A percentile compares a stretch with the other conserved stretches of the same genome.
Evolutionary conservation across 2,329 filamentous ascomycete species (phyloP).

Genomic region (Talaromyces islandicus): DNA sequence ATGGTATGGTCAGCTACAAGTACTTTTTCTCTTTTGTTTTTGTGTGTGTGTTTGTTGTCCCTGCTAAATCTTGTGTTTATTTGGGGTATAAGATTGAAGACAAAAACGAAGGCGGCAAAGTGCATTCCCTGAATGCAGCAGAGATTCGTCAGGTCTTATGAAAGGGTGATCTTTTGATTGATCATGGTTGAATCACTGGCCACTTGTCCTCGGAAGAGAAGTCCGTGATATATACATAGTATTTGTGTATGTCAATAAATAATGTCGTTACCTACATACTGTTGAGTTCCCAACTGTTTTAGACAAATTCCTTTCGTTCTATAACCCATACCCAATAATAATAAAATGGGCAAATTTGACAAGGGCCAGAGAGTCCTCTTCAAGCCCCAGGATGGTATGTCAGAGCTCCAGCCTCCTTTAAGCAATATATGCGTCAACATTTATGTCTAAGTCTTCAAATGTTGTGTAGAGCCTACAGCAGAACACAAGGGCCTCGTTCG

Average conservation of each 20-base stretch:
- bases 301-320: not conserved
- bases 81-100: not conserved
- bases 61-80: not conserved
- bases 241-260: not conserved
- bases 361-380: not conserved
- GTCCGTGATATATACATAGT: not conserved
- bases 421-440: not conserved
- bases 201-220: not conserved
- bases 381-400: not conserved
- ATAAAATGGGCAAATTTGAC: not conserved
- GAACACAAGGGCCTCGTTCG: slow-evolving; percentile 6
- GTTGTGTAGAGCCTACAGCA: not conserved
- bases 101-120: not conserved
- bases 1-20: not conserved
- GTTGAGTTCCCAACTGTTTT: not conserved
- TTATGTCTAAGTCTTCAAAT: too few relatives aligned
- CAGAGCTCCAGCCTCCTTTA: not conserved
- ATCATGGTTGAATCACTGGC: not conserved
- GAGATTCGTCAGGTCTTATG: not conserved
- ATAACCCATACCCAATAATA: not conserved
- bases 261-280: not conserved
- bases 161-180: not conserved
- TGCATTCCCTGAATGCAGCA: not conserved
- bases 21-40: not conserved
- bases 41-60: not conserved